Evolutionary conservation across 2,329 filamentous ascomycete genomes (phyloP).

Genomic region (Aspergillus versicolor): DNA sequence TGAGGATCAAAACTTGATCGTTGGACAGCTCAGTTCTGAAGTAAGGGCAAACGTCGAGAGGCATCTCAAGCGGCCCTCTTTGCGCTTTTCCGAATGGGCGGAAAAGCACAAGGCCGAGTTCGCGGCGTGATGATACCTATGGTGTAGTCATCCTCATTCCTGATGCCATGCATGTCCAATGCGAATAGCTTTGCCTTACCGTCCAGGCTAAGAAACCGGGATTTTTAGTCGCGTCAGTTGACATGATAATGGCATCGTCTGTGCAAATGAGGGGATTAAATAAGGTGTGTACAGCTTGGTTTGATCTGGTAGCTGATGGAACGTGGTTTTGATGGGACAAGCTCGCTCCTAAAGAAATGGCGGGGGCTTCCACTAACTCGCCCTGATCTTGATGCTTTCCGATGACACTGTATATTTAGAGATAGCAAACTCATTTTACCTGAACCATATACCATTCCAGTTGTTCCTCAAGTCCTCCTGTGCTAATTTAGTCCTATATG

Average conservation of each 20-base stretch:
- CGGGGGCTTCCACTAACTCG: too few species aligned
- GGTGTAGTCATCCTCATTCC: not conserved
- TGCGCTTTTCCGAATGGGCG: conserved; percentile 35
- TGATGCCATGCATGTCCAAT: not conserved
- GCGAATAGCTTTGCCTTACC: not conserved
- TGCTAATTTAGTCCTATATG: too few species aligned
- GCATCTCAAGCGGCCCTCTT: conserved; percentile 31
- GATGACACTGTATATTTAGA: not conserved
- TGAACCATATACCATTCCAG: not conserved
- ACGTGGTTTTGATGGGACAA: too few species aligned
- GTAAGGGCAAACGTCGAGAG: conserved; percentile 32
- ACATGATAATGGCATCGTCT: not conserved
- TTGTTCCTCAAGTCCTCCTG: too few species aligned
- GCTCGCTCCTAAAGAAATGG: too few species aligned
- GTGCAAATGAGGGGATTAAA: not conserved
- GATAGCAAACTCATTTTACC: not conserved
- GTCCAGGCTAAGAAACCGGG: not conserved
- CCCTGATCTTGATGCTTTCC: too few species aligned
- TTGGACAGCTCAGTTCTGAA: not conserved
- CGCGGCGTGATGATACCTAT: conserved; percentile 1
- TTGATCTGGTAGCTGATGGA: not conserved
- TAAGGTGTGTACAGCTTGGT: not conserved
- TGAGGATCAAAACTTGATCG: not conserved
- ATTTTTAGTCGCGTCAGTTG: not conserved
- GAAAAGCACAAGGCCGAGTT: conserved; percentile 30